A percentile compares a stretch with the other conserved stretches of the same genome.
phyloP scores from a whole-genome alignment of 768 basidiomycete genomes.

The Hygrophorus pudorinus region DNA sequence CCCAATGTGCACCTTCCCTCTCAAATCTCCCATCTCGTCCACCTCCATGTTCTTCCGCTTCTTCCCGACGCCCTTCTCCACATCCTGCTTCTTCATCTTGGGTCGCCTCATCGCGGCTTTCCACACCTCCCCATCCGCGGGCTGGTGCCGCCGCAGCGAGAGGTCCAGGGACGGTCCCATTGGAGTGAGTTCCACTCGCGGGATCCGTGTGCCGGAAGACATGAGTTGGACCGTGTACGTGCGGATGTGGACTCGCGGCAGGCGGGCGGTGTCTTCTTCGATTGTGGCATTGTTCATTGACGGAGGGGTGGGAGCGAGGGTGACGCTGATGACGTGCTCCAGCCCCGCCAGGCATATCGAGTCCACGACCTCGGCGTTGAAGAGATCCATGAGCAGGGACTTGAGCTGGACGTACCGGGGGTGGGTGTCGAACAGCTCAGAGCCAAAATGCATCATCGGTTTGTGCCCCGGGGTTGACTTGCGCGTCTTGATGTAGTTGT shows the following conservation, averaged over 20 bases:
- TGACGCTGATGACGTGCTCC: slow-evolving; percentile 81
- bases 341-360: slow-evolving; percentile 76
- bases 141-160: slow-evolving; percentile 59
- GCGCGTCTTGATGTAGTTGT: slow-evolving; percentile 44
- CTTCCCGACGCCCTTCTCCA: slow-evolving; percentile 84
- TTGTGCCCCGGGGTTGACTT: slow-evolving; percentile 87
- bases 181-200: slow-evolving; percentile 70
- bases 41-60: slow-evolving; percentile 92
- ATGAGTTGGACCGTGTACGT: slow-evolving; percentile 71
- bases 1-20: slow-evolving; percentile 81
- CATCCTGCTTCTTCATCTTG: slow-evolving; percentile 80
- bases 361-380: slow-evolving; percentile 81
- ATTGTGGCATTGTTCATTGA: slow-evolving; percentile 35
- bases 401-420: slow-evolving; percentile 89
- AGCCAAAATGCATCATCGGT: slow-evolving; percentile 93
- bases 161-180: slow-evolving; percentile 93
- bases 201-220: slow-evolving; percentile 68
- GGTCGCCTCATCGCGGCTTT: slow-evolving; percentile 76
- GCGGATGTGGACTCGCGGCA: slow-evolving; percentile 85
- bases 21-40: slow-evolving; percentile 95
- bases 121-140: slow-evolving; percentile 68
- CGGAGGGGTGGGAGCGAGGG: slow-evolving; percentile 55
- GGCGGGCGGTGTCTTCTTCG: slow-evolving; percentile 29
- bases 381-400: slow-evolving; percentile 83
- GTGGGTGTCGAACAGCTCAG: slow-evolving; percentile 90